Evolutionary conservation across 768 basidiomycete genomes (phyloP), one percentile per base, ranked within the genome.

Genomic region (Trametes meyenii): DNA sequence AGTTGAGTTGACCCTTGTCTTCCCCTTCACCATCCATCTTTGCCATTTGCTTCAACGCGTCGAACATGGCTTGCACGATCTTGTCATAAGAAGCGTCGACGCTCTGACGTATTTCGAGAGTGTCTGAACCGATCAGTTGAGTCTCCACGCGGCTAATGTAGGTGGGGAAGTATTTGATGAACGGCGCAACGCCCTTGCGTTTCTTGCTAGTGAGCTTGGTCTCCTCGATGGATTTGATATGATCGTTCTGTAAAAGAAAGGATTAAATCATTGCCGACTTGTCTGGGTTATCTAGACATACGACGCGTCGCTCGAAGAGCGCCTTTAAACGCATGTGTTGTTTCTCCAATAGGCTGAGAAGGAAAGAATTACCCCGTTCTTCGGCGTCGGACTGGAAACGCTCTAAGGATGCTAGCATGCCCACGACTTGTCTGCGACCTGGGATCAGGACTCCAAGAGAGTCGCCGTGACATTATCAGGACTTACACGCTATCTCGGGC

Each of bases 1-100:
- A 97, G 73, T 98, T 98, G 54, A 98, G 82, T 70, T 96, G 94
- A 0, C 95, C 95, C 74, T 98, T 98, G 73, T 95, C 96, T 70
- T 98, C 96, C 0, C 85, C 90, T 58, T 92, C 93, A 0, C 93
- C 92, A 58, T 95, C 90, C 81, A 96, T 77, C 73, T 97, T 98
- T 12, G 96, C 96, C 85, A 98, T 93, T 62, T 96, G 94, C 74
- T 94, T 95, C 63, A 98, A 74, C 14, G 86, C 89, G 46, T 94
- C 95, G 70, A 98, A 96, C 85, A 98, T 97, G 44, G 87, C 80
- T 62, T 89, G 86, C 39, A 94, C 90, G 44, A 98, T 91, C 67
- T 81, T 86, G 71, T 96, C 94, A 70, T 98, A 97, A 0, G 92
- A 89, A 5, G 79, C 76, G 69, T 98, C 90, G 36, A 97, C 90